Conservation (phyloP, 768 basidiomycete genomes). For the Lactifluus subvellereus region DNA sequence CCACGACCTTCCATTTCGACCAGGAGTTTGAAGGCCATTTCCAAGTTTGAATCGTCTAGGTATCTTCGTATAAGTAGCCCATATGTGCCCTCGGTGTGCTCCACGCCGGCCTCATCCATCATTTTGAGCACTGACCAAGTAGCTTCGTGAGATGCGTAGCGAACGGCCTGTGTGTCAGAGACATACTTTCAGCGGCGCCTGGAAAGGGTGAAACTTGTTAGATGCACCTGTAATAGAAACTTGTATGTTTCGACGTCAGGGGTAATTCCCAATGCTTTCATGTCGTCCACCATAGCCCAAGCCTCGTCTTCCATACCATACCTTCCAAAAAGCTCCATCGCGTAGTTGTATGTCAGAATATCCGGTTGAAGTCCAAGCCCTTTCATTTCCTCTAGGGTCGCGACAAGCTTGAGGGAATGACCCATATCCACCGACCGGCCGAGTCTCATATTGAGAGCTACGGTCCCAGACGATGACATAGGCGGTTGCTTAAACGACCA, state of each 20-base stretch:
- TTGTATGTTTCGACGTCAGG: conserved; percentile 57
- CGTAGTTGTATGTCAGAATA: conserved; percentile 27
- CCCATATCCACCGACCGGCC: conserved; percentile 1
- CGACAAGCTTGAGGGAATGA: neutral
- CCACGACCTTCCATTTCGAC: conserved; percentile 50
- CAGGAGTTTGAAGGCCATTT: conserved; percentile 57
- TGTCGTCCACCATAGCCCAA: conserved; percentile 43
- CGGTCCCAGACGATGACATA: neutral
- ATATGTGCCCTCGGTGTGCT: conserved; percentile 50
- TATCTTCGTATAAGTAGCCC: conserved; percentile 46
- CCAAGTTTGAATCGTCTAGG: conserved; percentile 46
- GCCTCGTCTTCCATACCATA: conserved; percentile 35
- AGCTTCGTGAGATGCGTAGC: conserved; percentile 24
- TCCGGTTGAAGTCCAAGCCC: conserved; percentile 10
- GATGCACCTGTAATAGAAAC: conserved; percentile 46
- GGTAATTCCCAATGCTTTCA: conserved; percentile 50
- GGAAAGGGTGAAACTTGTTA: conserved; percentile 23
- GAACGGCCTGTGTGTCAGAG: conserved; percentile 28
- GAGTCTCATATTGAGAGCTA: conserved; percentile 15
- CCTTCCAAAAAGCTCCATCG: conserved; percentile 37
- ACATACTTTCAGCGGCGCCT: conserved; percentile 35
- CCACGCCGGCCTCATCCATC: conserved; percentile 47
- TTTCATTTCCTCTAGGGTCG: conserved; percentile 20
- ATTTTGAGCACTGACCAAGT: conserved; percentile 43
- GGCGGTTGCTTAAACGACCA: conserved; percentile 3